These are phyloP conservation scores for Lomentospora prolificans DNA, from an alignment of 2,329 filamentous ascomycete species.

Conservation along the genomic window DNA sequence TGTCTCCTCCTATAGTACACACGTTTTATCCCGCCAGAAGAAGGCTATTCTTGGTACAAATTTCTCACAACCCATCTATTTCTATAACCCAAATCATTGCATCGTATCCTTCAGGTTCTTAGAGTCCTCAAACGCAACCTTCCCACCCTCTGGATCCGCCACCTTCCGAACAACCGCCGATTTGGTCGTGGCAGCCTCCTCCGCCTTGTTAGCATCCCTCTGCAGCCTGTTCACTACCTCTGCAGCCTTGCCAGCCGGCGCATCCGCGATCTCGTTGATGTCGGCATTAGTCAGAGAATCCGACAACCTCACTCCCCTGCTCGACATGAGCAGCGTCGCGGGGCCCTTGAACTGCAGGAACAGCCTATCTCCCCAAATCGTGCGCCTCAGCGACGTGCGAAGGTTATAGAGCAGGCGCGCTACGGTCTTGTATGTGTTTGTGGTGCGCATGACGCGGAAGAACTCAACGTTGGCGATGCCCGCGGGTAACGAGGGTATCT, in stretches of 20 bases:
- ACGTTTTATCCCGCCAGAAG: too few species aligned
- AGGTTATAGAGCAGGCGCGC: constrained; percentile 56
- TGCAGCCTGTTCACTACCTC: constrained; percentile 38
- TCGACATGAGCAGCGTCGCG: constrained; percentile 76
- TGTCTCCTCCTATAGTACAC: too few species aligned
- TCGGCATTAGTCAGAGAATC: constrained; percentile 71
- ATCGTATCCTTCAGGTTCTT: constrained; percentile 49
- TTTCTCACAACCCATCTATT: constrained; percentile 9
- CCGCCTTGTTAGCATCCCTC: background rate
- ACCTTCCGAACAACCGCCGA: constrained; percentile 27
- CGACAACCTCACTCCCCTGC: constrained; percentile 66
- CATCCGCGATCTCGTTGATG: constrained; percentile 82
- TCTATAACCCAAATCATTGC: constrained; percentile 18
- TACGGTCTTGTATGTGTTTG: constrained; percentile 61
- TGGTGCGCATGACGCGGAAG: constrained; percentile 60
- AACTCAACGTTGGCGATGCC: constrained; percentile 64
- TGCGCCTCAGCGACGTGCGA: constrained; percentile 67
- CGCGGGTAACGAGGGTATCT: constrained; percentile 61
- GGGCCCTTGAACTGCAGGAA: constrained; percentile 89
- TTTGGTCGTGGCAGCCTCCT: constrained; percentile 8
- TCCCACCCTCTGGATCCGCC: constrained; percentile 48
- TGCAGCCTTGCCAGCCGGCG: constrained; percentile 61
- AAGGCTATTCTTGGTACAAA: background rate
- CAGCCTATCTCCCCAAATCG: constrained; percentile 87
- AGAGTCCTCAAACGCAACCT: constrained; percentile 55